Evolutionary conservation across 2,329 filamentous ascomycete species (phyloP).

Genomic region (Penicillium sp.): DNA sequence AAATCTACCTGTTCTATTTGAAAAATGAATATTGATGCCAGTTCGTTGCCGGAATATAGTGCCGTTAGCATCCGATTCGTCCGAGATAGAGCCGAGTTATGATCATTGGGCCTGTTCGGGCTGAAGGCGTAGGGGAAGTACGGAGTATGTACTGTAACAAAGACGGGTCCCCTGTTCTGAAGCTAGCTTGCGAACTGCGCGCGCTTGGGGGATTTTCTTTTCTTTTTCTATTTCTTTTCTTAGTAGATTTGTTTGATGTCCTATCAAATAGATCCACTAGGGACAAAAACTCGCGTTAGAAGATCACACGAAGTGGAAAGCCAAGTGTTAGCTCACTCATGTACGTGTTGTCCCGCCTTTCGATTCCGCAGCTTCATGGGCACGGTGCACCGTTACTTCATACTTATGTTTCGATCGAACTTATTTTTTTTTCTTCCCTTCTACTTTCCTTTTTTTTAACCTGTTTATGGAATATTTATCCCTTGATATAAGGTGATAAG

Average conservation of each 20-base stretch:
- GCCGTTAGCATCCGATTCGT: neutral
- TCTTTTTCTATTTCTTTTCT: neutral
- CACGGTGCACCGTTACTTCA: constrained; percentile 2
- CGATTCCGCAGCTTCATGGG: constrained; percentile 9
- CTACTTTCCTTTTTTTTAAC: neutral
- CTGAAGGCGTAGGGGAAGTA: neutral
- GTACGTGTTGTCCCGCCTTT: constrained; percentile 1
- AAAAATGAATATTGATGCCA: too few species aligned
- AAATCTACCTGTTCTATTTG: neutral
- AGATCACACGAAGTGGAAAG: neutral
- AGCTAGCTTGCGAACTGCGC: neutral
- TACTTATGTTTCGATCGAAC: neutral
- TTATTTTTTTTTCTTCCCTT: neutral
- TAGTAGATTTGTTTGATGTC: neutral
- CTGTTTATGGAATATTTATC: neutral
- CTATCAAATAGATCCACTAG: neutral
- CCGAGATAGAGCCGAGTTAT: neutral
- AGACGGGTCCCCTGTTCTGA: neutral
- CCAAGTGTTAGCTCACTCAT: neutral
- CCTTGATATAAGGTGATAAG: neutral
- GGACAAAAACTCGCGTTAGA: neutral
- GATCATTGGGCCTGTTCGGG: neutral
- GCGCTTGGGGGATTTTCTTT: neutral
- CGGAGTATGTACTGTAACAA: neutral
- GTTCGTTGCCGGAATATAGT: too few species aligned